Evolutionary conservation across 2,329 filamentous ascomycete genomes (phyloP).

Genomic region (Trematosphaeria pertusa): DNA sequence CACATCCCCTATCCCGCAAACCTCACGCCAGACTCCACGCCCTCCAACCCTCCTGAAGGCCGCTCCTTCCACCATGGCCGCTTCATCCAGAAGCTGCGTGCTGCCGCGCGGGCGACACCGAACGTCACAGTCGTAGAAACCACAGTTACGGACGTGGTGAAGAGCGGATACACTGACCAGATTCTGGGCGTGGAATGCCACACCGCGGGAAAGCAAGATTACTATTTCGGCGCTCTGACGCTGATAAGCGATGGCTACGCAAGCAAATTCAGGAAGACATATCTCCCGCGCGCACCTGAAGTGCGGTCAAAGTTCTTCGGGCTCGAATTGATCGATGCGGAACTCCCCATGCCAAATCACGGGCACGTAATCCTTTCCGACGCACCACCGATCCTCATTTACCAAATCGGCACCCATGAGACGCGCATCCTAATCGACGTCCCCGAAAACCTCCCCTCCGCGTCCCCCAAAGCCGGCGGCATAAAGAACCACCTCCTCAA

Average conservation of each 20-base stretch:
- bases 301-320: conserved; percentile 91
- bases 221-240: conserved; percentile 86
- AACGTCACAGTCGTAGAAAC: conserved; percentile 94
- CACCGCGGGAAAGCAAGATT: conserved; percentile 70
- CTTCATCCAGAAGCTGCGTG: conserved; percentile 83
- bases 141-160: conserved; percentile 78
- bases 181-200: conserved; percentile 83
- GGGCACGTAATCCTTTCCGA: conserved; percentile 89
- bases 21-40: conserved; percentile 47
- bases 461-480: conserved; percentile 76
- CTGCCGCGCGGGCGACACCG: conserved; percentile 73
- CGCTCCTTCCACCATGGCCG: conserved; percentile 91
- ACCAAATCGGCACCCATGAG: conserved; percentile 96
- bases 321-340: conserved; percentile 87
- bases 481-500: conserved; percentile 85
- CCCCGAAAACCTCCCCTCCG: conserved; percentile 76
- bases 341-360: conserved; percentile 75
- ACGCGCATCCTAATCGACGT: conserved; percentile 91
- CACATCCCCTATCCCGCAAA: conserved; percentile 79
- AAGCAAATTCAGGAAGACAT: conserved; percentile 86
- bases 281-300: conserved; percentile 70
- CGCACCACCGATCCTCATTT: conserved; percentile 81
- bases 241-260: conserved; percentile 92
- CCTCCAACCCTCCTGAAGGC: conserved; percentile 65
- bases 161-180: conserved; percentile 70